phyloP scores from a whole-genome alignment of 345 rosid species.

The Rhizophora apiculata region DNA sequence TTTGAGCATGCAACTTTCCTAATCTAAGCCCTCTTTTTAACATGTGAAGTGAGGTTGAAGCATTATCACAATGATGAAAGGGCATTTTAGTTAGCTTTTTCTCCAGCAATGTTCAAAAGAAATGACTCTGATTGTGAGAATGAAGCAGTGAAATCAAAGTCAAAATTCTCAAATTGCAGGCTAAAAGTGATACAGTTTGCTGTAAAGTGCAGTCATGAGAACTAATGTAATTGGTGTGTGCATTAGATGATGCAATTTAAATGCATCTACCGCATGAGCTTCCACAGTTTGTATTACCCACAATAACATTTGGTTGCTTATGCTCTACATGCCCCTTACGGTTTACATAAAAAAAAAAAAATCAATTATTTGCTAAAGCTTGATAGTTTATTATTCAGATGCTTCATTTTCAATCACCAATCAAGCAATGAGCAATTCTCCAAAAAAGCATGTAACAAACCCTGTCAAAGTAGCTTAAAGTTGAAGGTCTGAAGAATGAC shows the following conservation, averaged over 20 bases:
- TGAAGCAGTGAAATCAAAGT: not conserved
- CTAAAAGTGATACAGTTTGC: not conserved
- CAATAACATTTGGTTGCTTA: not conserved
- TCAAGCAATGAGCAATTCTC: not conserved
- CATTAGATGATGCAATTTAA: slow-evolving; percentile 30
- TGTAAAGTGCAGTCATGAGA: not conserved
- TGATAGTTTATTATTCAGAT: not conserved
- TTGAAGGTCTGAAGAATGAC: not conserved
- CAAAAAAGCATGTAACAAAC: not conserved
- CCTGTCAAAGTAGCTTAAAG: not conserved
- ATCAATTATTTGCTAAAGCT: too few species aligned
- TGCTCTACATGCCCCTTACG: too few species aligned
- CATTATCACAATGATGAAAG: too few species aligned
- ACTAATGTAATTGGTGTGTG: slow-evolving; percentile 17
- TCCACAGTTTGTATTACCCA: too few species aligned
- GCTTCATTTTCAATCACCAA: not conserved
- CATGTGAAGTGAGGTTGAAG: too few species aligned
- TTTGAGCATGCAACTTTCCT: too few species aligned
- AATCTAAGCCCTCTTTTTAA: too few species aligned
- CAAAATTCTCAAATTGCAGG: not conserved
- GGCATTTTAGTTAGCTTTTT: too few species aligned
- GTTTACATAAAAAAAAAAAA: too few species aligned
- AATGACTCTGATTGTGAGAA: not conserved
- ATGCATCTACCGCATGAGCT: slow-evolving; percentile 17
- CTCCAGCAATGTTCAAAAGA: too few species aligned